Evolutionary conservation across 805 yeast species (phyloP), one percentile per base, ranked within the genome.

Genomic region (fission yeast (Schizosaccharomyces pombe)): DNA sequence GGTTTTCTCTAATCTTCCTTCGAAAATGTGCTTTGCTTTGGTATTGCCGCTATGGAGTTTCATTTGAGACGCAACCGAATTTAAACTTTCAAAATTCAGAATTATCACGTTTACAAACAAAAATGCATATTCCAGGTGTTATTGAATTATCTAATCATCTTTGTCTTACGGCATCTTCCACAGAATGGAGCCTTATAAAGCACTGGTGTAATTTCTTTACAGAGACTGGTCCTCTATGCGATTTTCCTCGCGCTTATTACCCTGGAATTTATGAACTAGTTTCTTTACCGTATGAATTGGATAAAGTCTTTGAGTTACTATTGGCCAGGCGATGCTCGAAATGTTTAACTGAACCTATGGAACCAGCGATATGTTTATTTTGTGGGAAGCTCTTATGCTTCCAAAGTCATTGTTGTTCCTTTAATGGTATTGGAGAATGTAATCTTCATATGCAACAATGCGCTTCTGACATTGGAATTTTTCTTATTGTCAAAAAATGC

Each of bases 361-460:
- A 87, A 58, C 91, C 94, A 0, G 95, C 94, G 0, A 69, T 89
- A 8, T 89, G 98, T 62, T 67, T 89, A 55, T 80, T 80, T 57
- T 91, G 98, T 67, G 91, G 86, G 0, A 67, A 68, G 9, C 71
- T 79, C 5, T 71, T 84, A 24, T 78, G 79, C 57, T 67, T 79
- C n/a, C 95, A 87, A 61, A 53, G 76, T 69, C 57, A 65, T 70
- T 43, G 74, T 78, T 16, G 71, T 74, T 55, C 56, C 29, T 58
- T 57, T 3, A 56, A 53, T 53, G 65, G 66, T 28, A 65, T 68
- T 19, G 97, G 97, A 0, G 85, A 85, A 58, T 89, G 97, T 63
- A 82, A 80, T 16, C 72, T 75, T 52, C 97, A 89, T 70, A 68
- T 56, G 65, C 70, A 53, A 71, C 74, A 63, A n/a, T 71, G 75